Evolutionary conservation across 2,329 filamentous ascomycete genomes (phyloP).

Genomic region (Aspergillus pseudotamarii): DNA sequence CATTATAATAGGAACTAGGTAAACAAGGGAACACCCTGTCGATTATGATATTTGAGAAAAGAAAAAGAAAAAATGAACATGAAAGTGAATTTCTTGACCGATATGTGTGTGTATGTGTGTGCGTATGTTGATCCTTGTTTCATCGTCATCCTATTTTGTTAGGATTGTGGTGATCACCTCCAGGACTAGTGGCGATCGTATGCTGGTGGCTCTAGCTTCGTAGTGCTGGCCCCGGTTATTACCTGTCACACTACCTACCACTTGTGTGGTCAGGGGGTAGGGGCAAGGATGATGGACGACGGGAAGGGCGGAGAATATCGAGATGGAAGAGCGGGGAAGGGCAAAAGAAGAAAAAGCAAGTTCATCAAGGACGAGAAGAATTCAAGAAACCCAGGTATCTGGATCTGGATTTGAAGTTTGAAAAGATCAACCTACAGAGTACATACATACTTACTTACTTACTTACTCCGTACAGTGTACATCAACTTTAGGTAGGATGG

Average conservation of each 20-base stretch:
- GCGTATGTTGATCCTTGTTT: slow-evolving; percentile 20
- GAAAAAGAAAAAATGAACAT: not conserved
- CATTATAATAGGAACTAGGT: not conserved
- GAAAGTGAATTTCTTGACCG: not conserved
- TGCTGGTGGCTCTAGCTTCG: slow-evolving; percentile 12
- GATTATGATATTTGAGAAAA: no score
- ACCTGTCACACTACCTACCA: slow-evolving; percentile 13
- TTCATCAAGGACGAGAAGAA: not conserved
- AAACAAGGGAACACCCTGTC: not conserved
- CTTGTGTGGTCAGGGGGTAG: not conserved
- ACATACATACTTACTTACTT: not conserved
- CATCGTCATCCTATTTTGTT: slow-evolving; percentile 16
- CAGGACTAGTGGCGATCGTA: slow-evolving; percentile 25
- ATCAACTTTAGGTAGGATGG: not conserved
- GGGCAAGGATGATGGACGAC: not conserved
- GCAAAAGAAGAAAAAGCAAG: not conserved
- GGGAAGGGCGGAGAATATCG: not conserved
- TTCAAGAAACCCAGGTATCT: not conserved
- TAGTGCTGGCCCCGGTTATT: slow-evolving; percentile 12
- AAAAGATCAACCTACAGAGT: not conserved
- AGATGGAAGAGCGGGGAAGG: not conserved
- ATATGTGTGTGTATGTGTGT: not conserved
- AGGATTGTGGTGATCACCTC: slow-evolving; percentile 24
- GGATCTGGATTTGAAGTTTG: not conserved
- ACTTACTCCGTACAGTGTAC: not conserved